Conservation (phyloP, 108 stramenopile species). For the Cyclotella choctawhatcheeana region DNA sequence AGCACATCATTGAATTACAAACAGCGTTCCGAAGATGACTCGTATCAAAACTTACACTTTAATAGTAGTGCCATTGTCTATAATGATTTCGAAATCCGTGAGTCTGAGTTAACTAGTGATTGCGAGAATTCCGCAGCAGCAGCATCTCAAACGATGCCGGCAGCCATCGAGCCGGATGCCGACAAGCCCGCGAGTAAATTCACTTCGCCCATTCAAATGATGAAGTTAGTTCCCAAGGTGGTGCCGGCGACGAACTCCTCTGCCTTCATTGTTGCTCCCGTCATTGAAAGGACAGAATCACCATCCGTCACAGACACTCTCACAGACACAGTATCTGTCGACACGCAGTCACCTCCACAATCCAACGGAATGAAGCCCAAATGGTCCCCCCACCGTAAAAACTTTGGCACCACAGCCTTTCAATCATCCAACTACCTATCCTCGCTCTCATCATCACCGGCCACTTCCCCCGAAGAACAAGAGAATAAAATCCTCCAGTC, state of each 20-base stretch:
- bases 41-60: not conserved
- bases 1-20: not conserved
- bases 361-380: conserved; percentile 17
- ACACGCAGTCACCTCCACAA: not conserved
- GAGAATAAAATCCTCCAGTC: not conserved
- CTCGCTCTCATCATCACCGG: not conserved
- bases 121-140: not conserved
- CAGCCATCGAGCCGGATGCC: not conserved
- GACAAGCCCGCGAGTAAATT: not conserved
- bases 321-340: not conserved
- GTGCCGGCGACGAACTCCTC: not conserved
- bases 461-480: too few species aligned
- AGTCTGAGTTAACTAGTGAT: not conserved
- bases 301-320: not conserved
- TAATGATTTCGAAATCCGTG: conserved; percentile 14
- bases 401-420: conserved; percentile 2
- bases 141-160: not conserved
- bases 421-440: not conserved
- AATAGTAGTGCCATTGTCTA: not conserved
- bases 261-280: conserved; percentile 9
- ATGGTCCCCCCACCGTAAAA: conserved; percentile 5
- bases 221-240: conserved; percentile 14
- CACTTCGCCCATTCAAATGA: conserved; percentile 20
- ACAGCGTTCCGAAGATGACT: not conserved
- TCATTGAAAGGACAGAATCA: not conserved